Evolutionary conservation across 345 rosid genomes (phyloP), one percentile per base, ranked within the genome.

Genomic region (Melaleuca alternifolia): DNA sequence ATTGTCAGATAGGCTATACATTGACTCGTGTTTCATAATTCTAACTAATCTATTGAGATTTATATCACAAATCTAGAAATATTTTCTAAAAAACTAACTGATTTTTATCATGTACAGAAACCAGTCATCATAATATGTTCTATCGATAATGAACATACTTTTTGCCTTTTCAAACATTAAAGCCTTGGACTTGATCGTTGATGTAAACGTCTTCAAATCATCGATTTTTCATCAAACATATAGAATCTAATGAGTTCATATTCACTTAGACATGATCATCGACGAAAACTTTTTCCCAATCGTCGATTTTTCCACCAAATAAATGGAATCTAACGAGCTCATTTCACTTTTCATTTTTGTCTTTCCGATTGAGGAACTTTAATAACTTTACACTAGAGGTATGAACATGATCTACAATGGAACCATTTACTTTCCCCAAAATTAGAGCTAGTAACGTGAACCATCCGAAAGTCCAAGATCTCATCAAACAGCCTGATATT

Each of bases 121-220:
- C 12, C 5, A n/a, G 48, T 37, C 26, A 37, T 71, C 16, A 7
- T 71, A 9, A 33, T 26, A 10, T 24, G 18, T 71, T 33, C 18
- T 20, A 6, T 37, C 5, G 24, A 33, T 18, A 33, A 20, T 5
- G 48, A 33, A 71, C 0, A 8, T 37, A 3, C 14, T 10, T 33
- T 18, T 71, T 0, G 0, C 37, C 0, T 37, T 3, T 9, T 41
- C 12, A 37, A 8, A 18, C 33, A 18, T 33, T 71, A 18, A 1
- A 20, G 41, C 3, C 23, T 71, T 33, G 4, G 44, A 71, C 37
- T 18, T 0, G 0, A 18, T 11, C 11, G 20, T 18, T 37, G 3
- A 18, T 24, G 14, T 33, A 37, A 33, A 2, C 4, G 2, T 71
- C 18, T 11, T 71, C 26, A 10, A 37, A 71, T 37, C 3, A 5